A percentile compares a stretch with the other conserved stretches of the same genome.
phyloP scores from a whole-genome alignment of 2,329 filamentous ascomycete genomes.

The Ophiostoma ulmi region DNA sequence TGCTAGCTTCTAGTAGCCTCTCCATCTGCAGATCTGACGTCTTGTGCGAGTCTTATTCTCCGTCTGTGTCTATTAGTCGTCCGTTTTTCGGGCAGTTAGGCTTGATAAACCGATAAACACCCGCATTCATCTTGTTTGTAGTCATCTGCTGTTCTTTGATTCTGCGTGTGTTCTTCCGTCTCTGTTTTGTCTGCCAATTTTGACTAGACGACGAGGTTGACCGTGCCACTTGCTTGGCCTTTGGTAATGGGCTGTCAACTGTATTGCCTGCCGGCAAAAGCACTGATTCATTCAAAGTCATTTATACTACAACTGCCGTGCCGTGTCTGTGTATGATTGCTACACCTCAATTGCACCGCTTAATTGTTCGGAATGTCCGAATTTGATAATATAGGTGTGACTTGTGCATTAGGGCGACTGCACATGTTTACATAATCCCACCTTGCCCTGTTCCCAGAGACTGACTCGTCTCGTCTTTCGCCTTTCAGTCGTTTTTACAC shows the following conservation, averaged over 20 bases:
- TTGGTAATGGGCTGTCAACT: background rate
- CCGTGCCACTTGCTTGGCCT: background rate
- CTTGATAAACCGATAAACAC: background rate
- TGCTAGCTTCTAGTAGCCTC: conserved; percentile 1
- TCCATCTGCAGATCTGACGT: background rate
- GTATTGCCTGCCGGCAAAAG: too few relatives aligned
- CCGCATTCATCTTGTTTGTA: background rate
- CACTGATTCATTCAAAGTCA: background rate
- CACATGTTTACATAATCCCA: background rate
- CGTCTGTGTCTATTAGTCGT: background rate
- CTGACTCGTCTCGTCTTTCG: background rate
- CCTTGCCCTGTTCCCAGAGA: background rate
- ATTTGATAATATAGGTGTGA: background rate
- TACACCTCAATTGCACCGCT: background rate
- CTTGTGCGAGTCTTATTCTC: background rate
- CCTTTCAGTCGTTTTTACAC: background rate
- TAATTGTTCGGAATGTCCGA: conserved; percentile 3
- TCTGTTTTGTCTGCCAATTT: background rate
- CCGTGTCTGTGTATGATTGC: too few relatives aligned
- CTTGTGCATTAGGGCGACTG: background rate
- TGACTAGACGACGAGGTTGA: background rate
- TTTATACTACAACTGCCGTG: background rate
- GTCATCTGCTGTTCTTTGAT: background rate
- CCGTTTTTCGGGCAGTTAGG: background rate
- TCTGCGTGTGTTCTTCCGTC: background rate